A percentile compares a stretch with the other conserved stretches of the same genome.
Evolutionary conservation across 257 asterid genomes (phyloP).

Genomic region (Solanum raphanifolium): DNA sequence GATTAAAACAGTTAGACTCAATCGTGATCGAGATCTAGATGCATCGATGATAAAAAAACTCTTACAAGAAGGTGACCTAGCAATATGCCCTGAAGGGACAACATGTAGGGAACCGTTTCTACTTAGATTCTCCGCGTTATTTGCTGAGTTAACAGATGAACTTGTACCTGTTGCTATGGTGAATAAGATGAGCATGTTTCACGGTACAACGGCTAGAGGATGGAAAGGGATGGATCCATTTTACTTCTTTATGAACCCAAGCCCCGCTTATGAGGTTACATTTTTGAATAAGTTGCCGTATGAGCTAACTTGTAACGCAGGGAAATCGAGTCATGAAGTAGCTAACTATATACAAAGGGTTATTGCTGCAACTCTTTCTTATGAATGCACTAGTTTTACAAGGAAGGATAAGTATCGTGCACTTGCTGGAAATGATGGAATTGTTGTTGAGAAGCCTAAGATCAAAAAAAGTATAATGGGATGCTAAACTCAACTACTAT

Average conservation of each 20-base stretch:
- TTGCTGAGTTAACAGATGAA: conserved; percentile 27
- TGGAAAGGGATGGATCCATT: conserved; percentile 36
- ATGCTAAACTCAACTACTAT: background rate
- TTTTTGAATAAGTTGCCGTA: conserved; percentile 20
- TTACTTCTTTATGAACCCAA: conserved; percentile 30
- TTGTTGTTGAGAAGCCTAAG: conserved; percentile 12
- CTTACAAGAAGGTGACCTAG: conserved; percentile 21
- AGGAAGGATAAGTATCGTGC: conserved; percentile 32
- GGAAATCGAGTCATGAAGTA: conserved; percentile 27
- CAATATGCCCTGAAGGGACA: conserved; percentile 32
- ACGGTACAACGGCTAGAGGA: conserved; percentile 28
- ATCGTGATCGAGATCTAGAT: conserved; percentile 5
- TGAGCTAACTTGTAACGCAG: conserved; percentile 16
- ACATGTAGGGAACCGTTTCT: conserved; percentile 29
- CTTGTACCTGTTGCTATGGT: conserved; percentile 29
- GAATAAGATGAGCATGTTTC: conserved; percentile 34
- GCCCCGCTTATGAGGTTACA: conserved; percentile 25
- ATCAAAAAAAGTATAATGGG: conserved; percentile 16
- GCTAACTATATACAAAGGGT: conserved; percentile 28
- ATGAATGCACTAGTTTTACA: conserved; percentile 24
- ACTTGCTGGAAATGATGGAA: conserved; percentile 34
- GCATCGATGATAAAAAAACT: conserved; percentile 23
- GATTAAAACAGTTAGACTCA: conserved; percentile 39
- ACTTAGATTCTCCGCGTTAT: conserved; percentile 24
- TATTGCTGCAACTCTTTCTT: conserved; percentile 22